A percentile compares a stretch with the other conserved stretches of the same genome.
These are phyloP conservation scores for Apiotrichum gamsii DNA, from an alignment of 1,284 basidiomycete genomes.

Conservation along the genomic window DNA sequence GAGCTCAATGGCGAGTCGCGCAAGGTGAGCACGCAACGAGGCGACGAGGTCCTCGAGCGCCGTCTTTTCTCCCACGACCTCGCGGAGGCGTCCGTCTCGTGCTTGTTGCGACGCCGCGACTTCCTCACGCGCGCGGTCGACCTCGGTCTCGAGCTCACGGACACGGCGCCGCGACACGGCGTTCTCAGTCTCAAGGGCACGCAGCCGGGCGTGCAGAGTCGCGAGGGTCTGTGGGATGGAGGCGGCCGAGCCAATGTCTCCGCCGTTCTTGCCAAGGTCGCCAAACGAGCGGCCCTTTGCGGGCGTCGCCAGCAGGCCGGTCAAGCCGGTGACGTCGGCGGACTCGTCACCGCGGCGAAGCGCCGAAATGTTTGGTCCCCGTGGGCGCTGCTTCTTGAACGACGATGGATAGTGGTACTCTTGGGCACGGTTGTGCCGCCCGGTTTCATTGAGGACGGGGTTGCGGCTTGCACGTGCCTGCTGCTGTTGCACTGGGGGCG, in stretches of 20 bases:
- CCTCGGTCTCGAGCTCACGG: conserved; percentile 70
- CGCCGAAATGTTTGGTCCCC: too few relatives aligned
- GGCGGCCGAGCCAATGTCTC: conserved; percentile 20
- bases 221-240: conserved; percentile 32
- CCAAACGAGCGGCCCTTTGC: conserved; percentile 36
- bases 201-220: conserved; percentile 36
- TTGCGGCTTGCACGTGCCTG: too few relatives aligned
- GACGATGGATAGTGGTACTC: too few relatives aligned
- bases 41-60: conserved; percentile 70
- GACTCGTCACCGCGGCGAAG: conserved; percentile 1
- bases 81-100: conserved; percentile 34
- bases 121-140: conserved; percentile 51
- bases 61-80: conserved; percentile 79
- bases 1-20: conserved; percentile 68
- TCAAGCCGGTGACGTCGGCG: conserved; percentile 43
- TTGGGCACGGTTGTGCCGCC: conserved; percentile 21
- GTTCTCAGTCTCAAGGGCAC: conserved; percentile 67
- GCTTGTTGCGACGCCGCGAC: conserved; percentile 41
- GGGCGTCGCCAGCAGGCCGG: conserved; percentile 43
- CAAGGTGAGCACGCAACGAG: conserved; percentile 64
- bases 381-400: too few relatives aligned
- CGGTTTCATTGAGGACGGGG: conserved; percentile 27
- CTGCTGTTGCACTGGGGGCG: too few relatives aligned
- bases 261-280: conserved; percentile 35
- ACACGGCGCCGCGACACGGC: conserved; percentile 67